Percentiles rank a stretch among this genome's conserved stretches.
phyloP scores from a whole-genome alignment of 73 alveolate species.

The Paramecium sexaurelia region DNA sequence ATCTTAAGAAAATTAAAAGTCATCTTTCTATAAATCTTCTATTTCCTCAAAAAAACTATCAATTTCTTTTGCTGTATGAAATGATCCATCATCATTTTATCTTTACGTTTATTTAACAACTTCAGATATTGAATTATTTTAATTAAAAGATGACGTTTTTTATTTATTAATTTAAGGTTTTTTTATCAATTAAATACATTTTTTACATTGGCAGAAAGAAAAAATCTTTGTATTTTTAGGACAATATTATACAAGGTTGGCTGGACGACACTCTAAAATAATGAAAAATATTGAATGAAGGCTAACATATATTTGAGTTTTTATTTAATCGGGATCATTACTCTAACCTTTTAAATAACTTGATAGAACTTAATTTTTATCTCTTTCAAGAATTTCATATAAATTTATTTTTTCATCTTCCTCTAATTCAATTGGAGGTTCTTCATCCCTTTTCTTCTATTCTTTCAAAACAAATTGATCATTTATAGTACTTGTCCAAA shows the following conservation, averaged over 20 bases:
- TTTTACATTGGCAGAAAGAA: not conserved
- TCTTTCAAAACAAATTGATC: slow-evolving; percentile 14
- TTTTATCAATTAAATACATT: not conserved
- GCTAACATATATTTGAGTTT: not conserved
- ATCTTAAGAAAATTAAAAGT: not conserved
- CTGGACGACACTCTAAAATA: not conserved
- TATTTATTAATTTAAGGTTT: not conserved
- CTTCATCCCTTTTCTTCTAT: slow-evolving; percentile 12
- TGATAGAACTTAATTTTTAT: slow-evolving; percentile 40
- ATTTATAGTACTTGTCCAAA: slow-evolving; percentile 41
- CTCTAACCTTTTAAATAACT: slow-evolving; percentile 33
- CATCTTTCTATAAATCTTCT: not conserved
- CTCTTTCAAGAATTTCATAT: slow-evolving; percentile 54
- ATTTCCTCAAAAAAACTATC: slow-evolving; percentile 45
- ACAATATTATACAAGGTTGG: not conserved
- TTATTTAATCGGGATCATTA: slow-evolving; percentile 52
- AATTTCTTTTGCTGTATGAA: slow-evolving; percentile 34
- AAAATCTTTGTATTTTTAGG: slow-evolving; percentile 38
- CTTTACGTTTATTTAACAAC: slow-evolving; percentile 1
- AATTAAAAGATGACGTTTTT: not conserved
- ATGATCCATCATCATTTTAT: slow-evolving; percentile 19
- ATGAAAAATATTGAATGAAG: slow-evolving; percentile 19
- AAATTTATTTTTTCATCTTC: slow-evolving; percentile 49
- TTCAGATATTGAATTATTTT: not conserved
- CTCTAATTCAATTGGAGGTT: slow-evolving; percentile 33